phyloP scores from a whole-genome alignment of 1,284 basidiomycete genomes.

The Salmacisia buchloeana region DNA sequence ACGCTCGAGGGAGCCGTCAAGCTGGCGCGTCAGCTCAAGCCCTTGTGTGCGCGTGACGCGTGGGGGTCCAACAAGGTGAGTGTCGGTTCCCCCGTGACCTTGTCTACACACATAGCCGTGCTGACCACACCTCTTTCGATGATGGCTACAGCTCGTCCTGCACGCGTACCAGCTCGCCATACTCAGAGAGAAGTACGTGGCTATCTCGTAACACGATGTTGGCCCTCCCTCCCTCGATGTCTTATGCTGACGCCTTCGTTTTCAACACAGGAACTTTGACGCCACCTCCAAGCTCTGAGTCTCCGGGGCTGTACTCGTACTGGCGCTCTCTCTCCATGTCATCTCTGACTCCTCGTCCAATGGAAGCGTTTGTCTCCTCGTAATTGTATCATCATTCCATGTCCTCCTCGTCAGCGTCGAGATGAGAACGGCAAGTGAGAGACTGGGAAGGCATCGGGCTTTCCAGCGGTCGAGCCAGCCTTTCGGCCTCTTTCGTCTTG shows the following conservation, averaged over 20 bases:
- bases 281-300: constrained; percentile 5
- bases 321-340: not conserved
- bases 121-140: not conserved
- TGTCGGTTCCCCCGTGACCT: constrained; percentile 27
- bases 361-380: not conserved
- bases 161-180: constrained; percentile 4
- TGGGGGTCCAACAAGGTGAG: constrained; percentile 56
- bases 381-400: too few relatives aligned
- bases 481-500: not conserved
- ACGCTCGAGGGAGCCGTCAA: constrained; percentile 57
- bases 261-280: not conserved
- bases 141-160: not conserved
- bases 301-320: too few relatives aligned
- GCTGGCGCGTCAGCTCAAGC: constrained; percentile 52
- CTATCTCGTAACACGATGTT: not conserved
- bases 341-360: not conserved
- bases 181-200: constrained; percentile 3
- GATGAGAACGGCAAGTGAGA: too few relatives aligned
- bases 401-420: too few relatives aligned
- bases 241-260: not conserved
- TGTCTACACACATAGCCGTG: not conserved
- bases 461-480: not conserved
- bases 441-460: too few relatives aligned
- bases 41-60: constrained; percentile 53
- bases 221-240: not conserved